Evolutionary conservation across 345 rosid species (phyloP).

Genomic region (Geranium brycei): DNA sequence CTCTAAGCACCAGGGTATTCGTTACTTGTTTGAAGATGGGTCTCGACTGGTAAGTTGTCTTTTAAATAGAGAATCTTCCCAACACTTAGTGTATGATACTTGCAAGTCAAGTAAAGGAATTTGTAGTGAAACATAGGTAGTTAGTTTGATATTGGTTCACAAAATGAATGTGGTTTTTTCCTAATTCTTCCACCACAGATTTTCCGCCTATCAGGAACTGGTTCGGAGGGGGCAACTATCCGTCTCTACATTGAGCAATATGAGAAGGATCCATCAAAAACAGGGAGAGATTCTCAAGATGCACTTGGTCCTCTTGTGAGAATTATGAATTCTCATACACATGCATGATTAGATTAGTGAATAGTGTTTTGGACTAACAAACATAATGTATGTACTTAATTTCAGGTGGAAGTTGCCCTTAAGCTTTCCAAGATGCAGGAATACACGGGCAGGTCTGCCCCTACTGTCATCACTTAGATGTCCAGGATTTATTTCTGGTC

Average conservation of each 20-base stretch:
- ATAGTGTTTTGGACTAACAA: neutral
- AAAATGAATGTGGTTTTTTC: too few relatives aligned
- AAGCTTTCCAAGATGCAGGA: constrained; percentile 87
- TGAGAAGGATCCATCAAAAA: constrained; percentile 85
- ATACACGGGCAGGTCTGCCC: constrained; percentile 87
- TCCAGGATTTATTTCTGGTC: too few relatives aligned
- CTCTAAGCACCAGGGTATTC: constrained; percentile 90
- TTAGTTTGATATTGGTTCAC: too few relatives aligned
- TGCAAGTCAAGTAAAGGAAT: too few relatives aligned
- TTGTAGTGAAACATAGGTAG: too few relatives aligned
- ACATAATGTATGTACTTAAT: neutral
- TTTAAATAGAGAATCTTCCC: too few relatives aligned
- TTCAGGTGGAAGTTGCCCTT: constrained; percentile 85
- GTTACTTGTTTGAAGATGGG: constrained; percentile 91
- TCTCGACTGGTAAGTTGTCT: constrained; percentile 65
- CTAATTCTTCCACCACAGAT: constrained; percentile 28
- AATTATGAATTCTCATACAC: neutral
- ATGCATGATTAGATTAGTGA: too few relatives aligned
- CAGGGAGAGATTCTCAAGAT: constrained; percentile 75
- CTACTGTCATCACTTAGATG: constrained; percentile 74
- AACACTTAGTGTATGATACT: too few relatives aligned
- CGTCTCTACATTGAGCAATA: constrained; percentile 94
- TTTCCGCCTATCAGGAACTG: constrained; percentile 97
- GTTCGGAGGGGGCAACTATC: constrained; percentile 98
- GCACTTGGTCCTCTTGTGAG: constrained; percentile 88